Evolutionary conservation across 2,329 filamentous ascomycete species (phyloP), one percentile per base, ranked within the genome.

Genomic region (Colletotrichum sp.): DNA sequence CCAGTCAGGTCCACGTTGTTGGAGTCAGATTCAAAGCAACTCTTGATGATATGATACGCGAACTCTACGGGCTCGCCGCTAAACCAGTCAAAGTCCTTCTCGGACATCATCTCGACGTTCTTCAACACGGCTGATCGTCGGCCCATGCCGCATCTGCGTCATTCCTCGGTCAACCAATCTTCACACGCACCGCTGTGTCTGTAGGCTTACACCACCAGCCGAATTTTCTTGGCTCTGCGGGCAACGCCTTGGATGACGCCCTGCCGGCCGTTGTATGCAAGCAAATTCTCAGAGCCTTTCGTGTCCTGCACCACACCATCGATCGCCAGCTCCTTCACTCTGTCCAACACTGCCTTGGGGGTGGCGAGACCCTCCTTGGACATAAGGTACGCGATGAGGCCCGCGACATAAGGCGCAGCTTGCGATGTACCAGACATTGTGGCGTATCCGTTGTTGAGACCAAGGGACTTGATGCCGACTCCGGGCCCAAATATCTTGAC

Each of bases 261-360:
- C n/a, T 59, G 32, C 49, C 62, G 62, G 76, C 89, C 89, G 84
- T 92, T 92, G 85, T 90, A 92, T 74, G 88, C 89, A 69, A 93
- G 85, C 73, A 85, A 80, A 86, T 92, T 92, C 79, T 81, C 79
- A 69, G 88, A 90, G 77, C 86, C 84, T 76, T 79, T 83, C 68
- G 85, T 85, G 3, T 89, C 77, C 77, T 81, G 82, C 55, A 82
- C 82, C 71, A 89, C 83, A 78, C 86, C 84, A 72, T 84, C 84
- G 74, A 84, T 84, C 49, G 86, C 83, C 36, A 88, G 84, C 66
- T 82, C 80, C 78, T 84, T 81, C 78, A 92, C 87, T 79, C 88
- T 87, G 70, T 81, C 65, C 80, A 86, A 88, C 26, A 92, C 87
- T 13, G 85, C 88, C 69, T 85, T 80, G 26, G 90, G 88, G 65